Base-by-base conservation (phyloP, 345 rosid species). In the Eucalyptus marginata region DNA sequence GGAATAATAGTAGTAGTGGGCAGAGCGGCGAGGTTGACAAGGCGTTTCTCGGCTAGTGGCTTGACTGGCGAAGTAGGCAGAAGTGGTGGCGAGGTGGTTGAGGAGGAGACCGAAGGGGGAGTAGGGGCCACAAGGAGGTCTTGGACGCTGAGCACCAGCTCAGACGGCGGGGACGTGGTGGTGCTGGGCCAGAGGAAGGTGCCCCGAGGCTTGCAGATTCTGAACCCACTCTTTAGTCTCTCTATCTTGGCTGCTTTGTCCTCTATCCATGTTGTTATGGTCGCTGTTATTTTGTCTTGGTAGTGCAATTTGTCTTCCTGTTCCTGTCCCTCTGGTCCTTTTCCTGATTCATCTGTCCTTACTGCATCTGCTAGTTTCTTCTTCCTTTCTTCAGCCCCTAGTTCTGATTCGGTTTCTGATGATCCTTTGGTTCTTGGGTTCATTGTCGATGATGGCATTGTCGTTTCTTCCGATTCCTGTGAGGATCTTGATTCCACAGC, bases 181-280 rank as follows among this genome's bases (percentile, higher is more conserved):
- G 89, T 92, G 92, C 91, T 92, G 49, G 99, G 98, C 98, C 97
- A 97, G 88, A 95, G 91, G 92, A 95, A 96, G 87, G 92, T 94
- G 87, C 95, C 97, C 80, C 92, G 93, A 25, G 99, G 99, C 90
- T 91, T 96, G 94, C 98, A 98, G 89, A 97, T 91, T 89, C 93
- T 94, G 94, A 98, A 97, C 79, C 97, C 98, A 87, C 95, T 94
- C 92, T 92, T 97, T 89, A 94, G 93, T 91, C 98, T 91, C 88
- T 94, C 89, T 89, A 91, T 91, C 91, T 91, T 92, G 56, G 93
- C 90, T 62, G 94, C 93, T 58, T 90, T 94, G 89, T 91, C 93
- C 91, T 93, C 96, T 49, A 87, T 46, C 81, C 83, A 86, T 33
- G 89, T 87, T 71, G 83, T 49, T 89, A 88, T 87, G 71, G 14